phyloP scores from a whole-genome alignment of 805 yeast genomes.

The Cyberlindnera suaveolens region DNA sequence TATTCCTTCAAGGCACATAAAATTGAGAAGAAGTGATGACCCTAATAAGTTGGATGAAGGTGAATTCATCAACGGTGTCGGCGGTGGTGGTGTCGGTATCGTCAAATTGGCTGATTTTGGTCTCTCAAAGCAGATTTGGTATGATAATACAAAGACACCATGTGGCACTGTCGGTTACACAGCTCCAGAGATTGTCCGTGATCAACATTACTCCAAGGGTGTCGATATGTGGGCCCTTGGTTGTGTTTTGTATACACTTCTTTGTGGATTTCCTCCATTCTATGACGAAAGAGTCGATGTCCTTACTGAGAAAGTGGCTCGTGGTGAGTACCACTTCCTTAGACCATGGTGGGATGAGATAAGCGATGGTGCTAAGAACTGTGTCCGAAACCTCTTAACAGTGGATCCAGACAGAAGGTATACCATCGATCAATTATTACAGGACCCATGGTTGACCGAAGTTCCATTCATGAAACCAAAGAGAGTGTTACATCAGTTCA shows the following conservation, averaged over 20 bases:
- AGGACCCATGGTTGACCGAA: conserved; percentile 61
- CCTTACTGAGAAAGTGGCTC: conserved; percentile 60
- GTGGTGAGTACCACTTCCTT: conserved; percentile 68
- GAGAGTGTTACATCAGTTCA: conserved; percentile 15
- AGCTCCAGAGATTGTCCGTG: conserved; percentile 63
- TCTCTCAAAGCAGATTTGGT: conserved; percentile 51
- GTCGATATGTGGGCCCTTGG: conserved; percentile 76
- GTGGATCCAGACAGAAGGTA: conserved; percentile 66
- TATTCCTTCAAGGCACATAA: conserved; percentile 9
- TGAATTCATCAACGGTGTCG: conserved; percentile 40
- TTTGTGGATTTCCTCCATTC: conserved; percentile 73
- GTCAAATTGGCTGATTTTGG: conserved; percentile 71
- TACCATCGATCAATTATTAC: conserved; percentile 57
- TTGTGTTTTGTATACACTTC: conserved; percentile 59
- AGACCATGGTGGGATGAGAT: conserved; percentile 91
- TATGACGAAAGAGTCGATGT: conserved; percentile 62
- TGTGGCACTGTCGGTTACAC: conserved; percentile 76
- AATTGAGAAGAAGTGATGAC: conserved; percentile 48
- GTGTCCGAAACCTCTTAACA: conserved; percentile 59
- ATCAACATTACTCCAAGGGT: conserved; percentile 54
- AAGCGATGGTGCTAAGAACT: conserved; percentile 59
- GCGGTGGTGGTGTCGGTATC: conserved; percentile 59
- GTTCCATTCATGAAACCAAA: conserved; percentile 19
- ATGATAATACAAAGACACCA: conserved; percentile 54
- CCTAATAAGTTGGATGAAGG: conserved; percentile 56